Percentiles rank a stretch among this genome's conserved stretches.
phyloP scores from a whole-genome alignment of 805 yeast genomes.

The Yarrowia hollandica region DNA sequence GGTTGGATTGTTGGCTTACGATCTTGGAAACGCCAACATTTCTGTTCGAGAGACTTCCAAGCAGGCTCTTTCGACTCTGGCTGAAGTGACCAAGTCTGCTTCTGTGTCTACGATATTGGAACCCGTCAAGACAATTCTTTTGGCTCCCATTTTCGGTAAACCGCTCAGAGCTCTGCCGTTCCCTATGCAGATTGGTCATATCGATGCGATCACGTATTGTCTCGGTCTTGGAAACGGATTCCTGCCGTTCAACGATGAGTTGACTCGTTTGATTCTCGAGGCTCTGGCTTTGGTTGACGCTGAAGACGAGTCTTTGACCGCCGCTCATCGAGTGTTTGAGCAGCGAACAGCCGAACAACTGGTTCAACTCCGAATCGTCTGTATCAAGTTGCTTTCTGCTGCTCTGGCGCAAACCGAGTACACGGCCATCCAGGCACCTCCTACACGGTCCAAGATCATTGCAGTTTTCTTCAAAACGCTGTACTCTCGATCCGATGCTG shows the following conservation, averaged over 20 bases:
- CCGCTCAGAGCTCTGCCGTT: slow-evolving; percentile 96
- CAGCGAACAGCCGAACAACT: slow-evolving; percentile 86
- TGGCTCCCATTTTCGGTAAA: slow-evolving; percentile 94
- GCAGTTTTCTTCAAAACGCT: slow-evolving; percentile 94
- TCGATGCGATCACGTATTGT: slow-evolving; percentile 95
- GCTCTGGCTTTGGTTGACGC: slow-evolving; percentile 96
- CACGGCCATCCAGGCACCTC: slow-evolving; percentile 58
- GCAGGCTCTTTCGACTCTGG: slow-evolving; percentile 61
- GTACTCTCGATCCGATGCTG: slow-evolving; percentile 78
- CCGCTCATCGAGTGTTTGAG: slow-evolving; percentile 81
- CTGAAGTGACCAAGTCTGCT: slow-evolving; percentile 62
- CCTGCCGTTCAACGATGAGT: slow-evolving; percentile 82
- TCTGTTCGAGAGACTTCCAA: slow-evolving; percentile 82
- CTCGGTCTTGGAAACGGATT: slow-evolving; percentile 77
- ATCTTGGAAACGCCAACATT: slow-evolving; percentile 83
- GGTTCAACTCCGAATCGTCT: slow-evolving; percentile 82
- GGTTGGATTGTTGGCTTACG: slow-evolving; percentile 87
- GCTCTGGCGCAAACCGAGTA: slow-evolving; percentile 86
- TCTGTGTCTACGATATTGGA: slow-evolving; percentile 74
- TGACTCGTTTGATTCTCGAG: slow-evolving; percentile 79
- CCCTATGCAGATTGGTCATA: slow-evolving; percentile 98
- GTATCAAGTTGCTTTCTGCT: slow-evolving; percentile 76
- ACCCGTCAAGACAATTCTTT: slow-evolving; percentile 76
- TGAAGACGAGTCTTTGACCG: slow-evolving; percentile 91
- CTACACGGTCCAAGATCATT: slow-evolving; percentile 75